These are phyloP conservation scores for Hemisphaericaspora lyxosophila DNA, from an alignment of 1,139 yeast species.

Conservation along the genomic window DNA sequence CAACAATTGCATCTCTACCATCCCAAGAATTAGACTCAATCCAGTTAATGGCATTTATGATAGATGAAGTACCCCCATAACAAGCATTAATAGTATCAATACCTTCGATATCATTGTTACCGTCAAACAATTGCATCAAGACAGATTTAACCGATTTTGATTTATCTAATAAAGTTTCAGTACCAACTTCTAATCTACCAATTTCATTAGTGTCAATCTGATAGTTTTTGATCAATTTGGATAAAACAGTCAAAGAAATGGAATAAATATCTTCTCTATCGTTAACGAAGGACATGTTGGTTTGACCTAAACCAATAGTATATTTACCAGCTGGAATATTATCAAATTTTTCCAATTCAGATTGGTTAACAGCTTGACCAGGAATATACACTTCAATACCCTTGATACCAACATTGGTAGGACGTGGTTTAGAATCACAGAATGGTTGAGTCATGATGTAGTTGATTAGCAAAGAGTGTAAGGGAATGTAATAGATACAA, in stretches of 20 bases:
- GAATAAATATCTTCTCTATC: slow-evolving; percentile 98
- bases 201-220: slow-evolving; percentile 74
- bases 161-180: slow-evolving; percentile 95
- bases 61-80: slow-evolving; percentile 97
- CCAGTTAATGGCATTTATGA: slow-evolving; percentile 94
- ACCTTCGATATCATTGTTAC: slow-evolving; percentile 91
- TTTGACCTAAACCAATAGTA: slow-evolving; percentile 98
- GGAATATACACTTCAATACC: slow-evolving; percentile 94
- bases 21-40: slow-evolving; percentile 96
- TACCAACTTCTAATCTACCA: slow-evolving; percentile 98
- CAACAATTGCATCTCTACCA: slow-evolving; percentile 97
- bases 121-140: slow-evolving; percentile 90
- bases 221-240: slow-evolving; percentile 75
- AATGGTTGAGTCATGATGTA: slow-evolving; percentile 13
- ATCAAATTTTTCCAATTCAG: slow-evolving; percentile 81
- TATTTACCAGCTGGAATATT: slow-evolving; percentile 92
- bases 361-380: slow-evolving; percentile 77
- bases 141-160: slow-evolving; percentile 97
- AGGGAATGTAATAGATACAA: background rate
- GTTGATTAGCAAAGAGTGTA: background rate
- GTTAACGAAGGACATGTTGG: slow-evolving; percentile 95
- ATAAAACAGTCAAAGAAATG: slow-evolving; percentile 78
- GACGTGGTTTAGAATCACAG: slow-evolving; percentile 10
- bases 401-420: slow-evolving; percentile 85
- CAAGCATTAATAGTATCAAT: slow-evolving; percentile 96